Evolutionary conservation across 1,139 yeast species (phyloP).

Genomic region (Magnusiomyces suaveolens): DNA sequence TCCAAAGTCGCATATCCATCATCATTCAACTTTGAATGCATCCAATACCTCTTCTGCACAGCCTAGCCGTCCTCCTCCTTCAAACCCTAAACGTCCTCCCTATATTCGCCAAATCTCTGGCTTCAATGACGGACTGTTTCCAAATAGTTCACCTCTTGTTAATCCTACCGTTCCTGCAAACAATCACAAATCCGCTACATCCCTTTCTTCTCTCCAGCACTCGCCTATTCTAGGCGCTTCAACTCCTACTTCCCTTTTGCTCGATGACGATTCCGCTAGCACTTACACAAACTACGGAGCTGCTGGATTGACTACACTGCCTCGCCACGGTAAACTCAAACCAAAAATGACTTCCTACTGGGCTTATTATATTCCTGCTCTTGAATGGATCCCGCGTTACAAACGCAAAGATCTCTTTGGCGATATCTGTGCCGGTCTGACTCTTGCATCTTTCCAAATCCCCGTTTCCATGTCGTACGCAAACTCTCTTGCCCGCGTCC

Average conservation of each 20-base stretch:
- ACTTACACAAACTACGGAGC: background rate
- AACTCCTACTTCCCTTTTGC: background rate
- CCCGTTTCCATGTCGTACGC: conserved; percentile 88
- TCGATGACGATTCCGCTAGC: background rate
- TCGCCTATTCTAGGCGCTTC: background rate
- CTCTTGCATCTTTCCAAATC: conserved; percentile 84
- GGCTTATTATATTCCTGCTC: conserved; percentile 71
- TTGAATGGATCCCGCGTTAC: conserved; percentile 70
- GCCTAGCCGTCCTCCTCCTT: background rate
- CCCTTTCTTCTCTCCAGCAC: background rate
- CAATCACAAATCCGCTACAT: background rate
- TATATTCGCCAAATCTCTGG: conserved; percentile 15
- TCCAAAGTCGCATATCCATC: too few relatives aligned
- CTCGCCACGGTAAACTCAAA: conserved; percentile 13
- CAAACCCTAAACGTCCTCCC: conserved; percentile 8
- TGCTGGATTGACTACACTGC: conserved; percentile 3
- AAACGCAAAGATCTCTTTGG: conserved; percentile 45
- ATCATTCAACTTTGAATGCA: too few relatives aligned
- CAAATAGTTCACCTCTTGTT: background rate
- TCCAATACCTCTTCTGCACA: background rate
- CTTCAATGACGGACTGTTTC: conserved; percentile 2
- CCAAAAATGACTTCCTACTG: conserved; percentile 26
- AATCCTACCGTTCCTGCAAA: background rate
- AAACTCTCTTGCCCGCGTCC: conserved; percentile 81
- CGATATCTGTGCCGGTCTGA: conserved; percentile 75